Evolutionary conservation across 2,329 filamentous ascomycete species (phyloP).

Genomic region (Penicillium sp.): DNA sequence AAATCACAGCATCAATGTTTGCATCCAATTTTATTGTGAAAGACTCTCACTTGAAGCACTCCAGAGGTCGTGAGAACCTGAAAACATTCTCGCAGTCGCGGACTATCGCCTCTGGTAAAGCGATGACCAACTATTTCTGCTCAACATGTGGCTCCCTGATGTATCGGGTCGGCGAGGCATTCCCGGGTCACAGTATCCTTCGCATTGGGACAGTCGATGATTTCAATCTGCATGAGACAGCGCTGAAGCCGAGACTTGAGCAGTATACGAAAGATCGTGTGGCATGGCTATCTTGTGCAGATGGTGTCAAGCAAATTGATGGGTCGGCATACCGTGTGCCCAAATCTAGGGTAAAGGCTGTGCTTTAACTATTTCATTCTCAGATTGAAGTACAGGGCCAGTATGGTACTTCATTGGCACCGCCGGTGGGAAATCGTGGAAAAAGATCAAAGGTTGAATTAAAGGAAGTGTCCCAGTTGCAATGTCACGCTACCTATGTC

Average conservation of each 20-base stretch:
- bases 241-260: conserved; percentile 57
- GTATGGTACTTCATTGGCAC: too few species aligned
- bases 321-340: conserved; percentile 2
- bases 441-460: too few species aligned
- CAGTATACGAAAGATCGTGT: conserved; percentile 56
- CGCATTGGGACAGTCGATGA: conserved; percentile 65
- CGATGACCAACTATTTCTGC: conserved; percentile 66
- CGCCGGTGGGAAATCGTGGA: too few species aligned
- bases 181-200: conserved; percentile 52
- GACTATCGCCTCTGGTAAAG: conserved; percentile 51
- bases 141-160: conserved; percentile 60
- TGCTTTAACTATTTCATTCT: background rate
- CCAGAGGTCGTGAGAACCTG: conserved; percentile 56
- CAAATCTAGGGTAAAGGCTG: background rate
- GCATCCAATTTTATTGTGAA: conserved; percentile 58
- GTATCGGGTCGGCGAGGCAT: conserved; percentile 53
- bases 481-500: too few species aligned
- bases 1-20: conserved; percentile 65
- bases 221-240: conserved; percentile 58
- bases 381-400: too few species aligned
- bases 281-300: conserved; percentile 47
- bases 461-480: too few species aligned
- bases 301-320: conserved; percentile 37
- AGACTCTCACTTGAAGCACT: conserved; percentile 48
- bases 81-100: conserved; percentile 47